Evolutionary conservation across 208 protist species (phyloP).

Genomic region (Acanthamoeba royreba): DNA sequence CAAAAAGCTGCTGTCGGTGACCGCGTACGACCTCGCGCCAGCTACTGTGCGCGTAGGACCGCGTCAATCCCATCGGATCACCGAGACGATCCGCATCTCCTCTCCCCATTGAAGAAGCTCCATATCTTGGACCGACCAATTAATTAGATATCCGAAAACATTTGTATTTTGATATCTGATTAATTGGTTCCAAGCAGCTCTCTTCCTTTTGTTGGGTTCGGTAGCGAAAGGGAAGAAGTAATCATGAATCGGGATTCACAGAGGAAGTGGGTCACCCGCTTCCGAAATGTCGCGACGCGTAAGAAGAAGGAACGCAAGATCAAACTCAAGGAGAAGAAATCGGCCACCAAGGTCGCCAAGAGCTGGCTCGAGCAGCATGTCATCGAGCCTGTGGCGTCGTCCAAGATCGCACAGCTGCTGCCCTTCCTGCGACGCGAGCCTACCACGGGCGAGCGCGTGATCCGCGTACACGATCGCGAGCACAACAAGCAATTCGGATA

Average conservation of each 20-base stretch:
- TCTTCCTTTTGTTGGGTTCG: neutral
- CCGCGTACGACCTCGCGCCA: too few species aligned
- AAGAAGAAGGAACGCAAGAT: constrained; percentile 22
- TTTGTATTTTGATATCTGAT: too few species aligned
- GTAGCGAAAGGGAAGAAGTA: neutral
- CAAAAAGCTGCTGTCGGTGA: too few species aligned
- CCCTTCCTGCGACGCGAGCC: constrained; percentile 1
- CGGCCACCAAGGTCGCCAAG: neutral
- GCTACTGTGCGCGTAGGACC: too few species aligned
- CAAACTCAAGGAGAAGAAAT: constrained; percentile 31
- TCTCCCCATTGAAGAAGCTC: too few species aligned
- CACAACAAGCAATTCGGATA: neutral
- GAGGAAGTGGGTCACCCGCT: constrained; percentile 34
- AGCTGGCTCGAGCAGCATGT: neutral
- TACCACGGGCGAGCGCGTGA: neutral
- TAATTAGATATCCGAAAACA: too few species aligned
- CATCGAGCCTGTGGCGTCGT: neutral
- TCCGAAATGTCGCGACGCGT: neutral
- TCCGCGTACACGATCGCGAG: neutral
- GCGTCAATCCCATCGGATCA: too few species aligned
- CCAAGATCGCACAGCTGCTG: neutral
- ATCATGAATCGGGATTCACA: neutral
- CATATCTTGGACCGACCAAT: too few species aligned
- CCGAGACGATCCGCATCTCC: too few species aligned
- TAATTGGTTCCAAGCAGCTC: neutral